Base-by-base conservation (phyloP, 2,329 filamentous ascomycete genomes). In the Exophiala bonariae region DNA sequence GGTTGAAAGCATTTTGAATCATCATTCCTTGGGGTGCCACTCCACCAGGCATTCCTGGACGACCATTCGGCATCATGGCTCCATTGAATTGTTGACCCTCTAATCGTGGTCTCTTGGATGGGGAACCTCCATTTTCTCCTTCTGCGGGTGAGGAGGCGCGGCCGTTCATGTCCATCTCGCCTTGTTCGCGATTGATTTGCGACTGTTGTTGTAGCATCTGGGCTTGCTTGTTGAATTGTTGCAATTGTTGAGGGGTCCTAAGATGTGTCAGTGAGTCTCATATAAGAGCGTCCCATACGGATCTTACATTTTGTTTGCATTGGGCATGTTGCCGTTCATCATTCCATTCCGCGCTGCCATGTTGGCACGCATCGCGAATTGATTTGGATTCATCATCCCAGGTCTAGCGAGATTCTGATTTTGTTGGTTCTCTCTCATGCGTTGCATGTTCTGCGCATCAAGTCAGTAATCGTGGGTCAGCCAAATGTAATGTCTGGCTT, bases 101-200 rank as follows among this genome's bases (percentile, higher is more conserved):
- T 51, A 96, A 80, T 47, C 91, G 87, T 48, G 85, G 88, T 62
- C 91, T 82, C 74, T 97, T 97, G 54, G 87, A 92, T 2, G 92
- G 92, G 23, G 92, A 97, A 3, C 90, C 89, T 19, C 89, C 90
- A 62, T 93, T 93, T 43, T 96, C 91, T 44, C 83, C 85, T 30
- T 86, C 85, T 41, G 84, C 83, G 6, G 92, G 92, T 26, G 92
- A 96, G 48, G 85, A 83, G 20, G 89, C 85, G 50, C 90, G 82
- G 50, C 86, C 87, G 68, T 86, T 89, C 67, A 86, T 86, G 60
- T 95, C 89, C 80, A 93, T 89, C 54, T 86, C 84, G 13, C 89
- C 92, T 44, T 88, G 87, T 61, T 95, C 89, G 66, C 92, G 87
- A 87, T 96, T 95, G 65, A 87, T 83, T 55, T 74, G 67, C 61